Conservation (phyloP, 352 stramenopile species). For the Phytophthora lateralis region DNA sequence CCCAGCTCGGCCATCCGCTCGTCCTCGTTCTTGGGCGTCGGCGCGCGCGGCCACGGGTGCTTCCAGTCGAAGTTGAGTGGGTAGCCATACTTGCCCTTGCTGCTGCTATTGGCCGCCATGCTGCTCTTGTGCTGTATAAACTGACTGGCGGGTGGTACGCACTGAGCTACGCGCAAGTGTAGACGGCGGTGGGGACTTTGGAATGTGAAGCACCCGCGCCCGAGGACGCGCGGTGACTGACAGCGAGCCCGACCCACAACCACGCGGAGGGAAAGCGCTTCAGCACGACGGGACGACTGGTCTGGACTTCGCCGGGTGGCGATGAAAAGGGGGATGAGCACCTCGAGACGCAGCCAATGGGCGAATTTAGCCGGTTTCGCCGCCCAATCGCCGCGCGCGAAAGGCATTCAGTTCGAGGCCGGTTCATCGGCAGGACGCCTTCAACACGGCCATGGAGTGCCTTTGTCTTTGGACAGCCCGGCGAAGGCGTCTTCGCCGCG, state of each 20-base stretch:
- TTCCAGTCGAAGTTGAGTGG: constrained; percentile 86
- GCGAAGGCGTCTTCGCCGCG: constrained; percentile 7
- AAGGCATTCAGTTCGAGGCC: constrained; percentile 32
- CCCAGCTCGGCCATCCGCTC: constrained; percentile 65
- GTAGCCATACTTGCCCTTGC: constrained; percentile 63
- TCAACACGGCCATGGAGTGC: constrained; percentile 22
- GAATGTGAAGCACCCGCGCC: constrained; percentile 20
- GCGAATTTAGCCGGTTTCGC: constrained; percentile 3
- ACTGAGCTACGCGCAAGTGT: neutral
- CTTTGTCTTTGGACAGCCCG: constrained; percentile 18
- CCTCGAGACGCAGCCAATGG: constrained; percentile 15
- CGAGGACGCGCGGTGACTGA: neutral
- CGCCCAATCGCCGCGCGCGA: constrained; percentile 15
- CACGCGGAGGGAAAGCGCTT: constrained; percentile 21
- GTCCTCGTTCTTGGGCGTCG: constrained; percentile 74
- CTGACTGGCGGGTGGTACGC: neutral
- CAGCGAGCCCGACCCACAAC: constrained; percentile 14
- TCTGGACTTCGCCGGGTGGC: constrained; percentile 26
- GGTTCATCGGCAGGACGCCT: constrained; percentile 16
- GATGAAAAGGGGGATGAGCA: constrained; percentile 13
- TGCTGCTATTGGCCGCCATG: constrained; percentile 7
- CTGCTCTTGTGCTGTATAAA: neutral
- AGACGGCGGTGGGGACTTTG: constrained; percentile 25
- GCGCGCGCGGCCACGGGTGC: constrained; percentile 80
- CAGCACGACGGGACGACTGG: constrained; percentile 35